Base-by-base conservation (phyloP, 805 yeast genomes). In the Wickerhamomyces strasburgensis region DNA sequence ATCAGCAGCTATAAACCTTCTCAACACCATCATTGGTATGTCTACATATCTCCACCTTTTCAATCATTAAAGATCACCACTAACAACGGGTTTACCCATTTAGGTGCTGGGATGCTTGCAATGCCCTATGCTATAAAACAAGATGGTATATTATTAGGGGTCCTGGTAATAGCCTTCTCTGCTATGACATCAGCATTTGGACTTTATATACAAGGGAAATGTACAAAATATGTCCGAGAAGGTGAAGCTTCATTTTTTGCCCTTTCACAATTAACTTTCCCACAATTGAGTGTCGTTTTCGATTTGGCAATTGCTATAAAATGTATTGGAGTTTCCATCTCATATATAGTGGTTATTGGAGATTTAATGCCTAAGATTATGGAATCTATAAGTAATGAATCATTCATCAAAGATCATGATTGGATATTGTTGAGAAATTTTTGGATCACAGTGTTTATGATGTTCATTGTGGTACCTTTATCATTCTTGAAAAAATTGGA, bases 401-500 rank as follows among this genome's bases (percentile, higher is more conserved):
- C 36, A 2, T 39, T 28, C 19, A n/a, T 60, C 4, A 42, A 40
- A 1, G 10, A 24, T 0, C 48, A 58, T 40, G 43, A 37, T 0
- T 39, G 50, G 14, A 37, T 71, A 5, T 29, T 61, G 23, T 57
- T 65, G 36, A 64, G 86, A 40, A 65, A 70, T 17, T 68, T 80
- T 40, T 80, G 86, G 81, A 80, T 81, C 34, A 59, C 83, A 2
- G 43, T 72, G 1, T 70, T 80, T 18, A 72, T 81, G 79, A 39
- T 54, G 4, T 42, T 58, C 11, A 51, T 68, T 6, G 67, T 67
- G 5, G 51, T 61, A 7, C 75, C 75, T 0, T 64, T 90, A 34
- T 80, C 93, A 10, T 86, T 80, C 57, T 67, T 84, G 51, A 74
- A 80, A 51, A 78, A 76, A 50, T 68, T 89, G 43, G 94, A 85